A percentile compares a stretch with the other conserved stretches of the same genome.
These are phyloP conservation scores for Termitomyces sp. DNA, from an alignment of 768 basidiomycete genomes.

Conservation along the genomic window DNA sequence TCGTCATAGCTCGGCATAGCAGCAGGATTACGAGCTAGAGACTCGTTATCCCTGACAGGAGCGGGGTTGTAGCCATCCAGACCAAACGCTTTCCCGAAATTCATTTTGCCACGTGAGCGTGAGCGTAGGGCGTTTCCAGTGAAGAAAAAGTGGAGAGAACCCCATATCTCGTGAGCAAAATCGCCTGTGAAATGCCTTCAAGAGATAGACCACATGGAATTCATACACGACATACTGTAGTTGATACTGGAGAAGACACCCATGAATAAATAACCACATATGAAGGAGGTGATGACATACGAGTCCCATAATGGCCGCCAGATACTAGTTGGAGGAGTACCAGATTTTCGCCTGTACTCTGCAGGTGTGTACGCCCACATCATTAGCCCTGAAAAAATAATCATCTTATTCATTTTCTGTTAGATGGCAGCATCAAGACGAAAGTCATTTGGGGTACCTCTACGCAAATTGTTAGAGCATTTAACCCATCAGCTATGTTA, in stretches of 20 bases:
- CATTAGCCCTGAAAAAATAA: slow-evolving; percentile 73
- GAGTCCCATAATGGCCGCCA: slow-evolving; percentile 73
- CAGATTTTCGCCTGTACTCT: slow-evolving; percentile 54
- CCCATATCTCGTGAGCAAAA: slow-evolving; percentile 57
- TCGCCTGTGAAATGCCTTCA: slow-evolving; percentile 37
- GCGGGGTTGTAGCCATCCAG: slow-evolving; percentile 11
- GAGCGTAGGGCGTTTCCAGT: slow-evolving; percentile 23
- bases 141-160: slow-evolving; percentile 59
- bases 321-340: slow-evolving; percentile 43
- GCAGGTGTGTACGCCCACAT: slow-evolving; percentile 74
- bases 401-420: slow-evolving; percentile 55
- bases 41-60: neutral
- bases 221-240: slow-evolving; percentile 16
- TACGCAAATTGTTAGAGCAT: slow-evolving; percentile 75
- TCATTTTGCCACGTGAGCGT: slow-evolving; percentile 17
- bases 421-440: neutral
- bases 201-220: neutral
- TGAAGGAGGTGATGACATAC: slow-evolving; percentile 29
- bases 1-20: slow-evolving; percentile 16
- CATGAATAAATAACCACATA: neutral
- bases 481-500: slow-evolving; percentile 81
- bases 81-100: slow-evolving; percentile 36
- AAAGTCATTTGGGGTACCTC: slow-evolving; percentile 44
- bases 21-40: slow-evolving; percentile 2
- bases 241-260: slow-evolving; percentile 23